phyloP scores from a whole-genome alignment of 2,329 filamentous ascomycete species.

The Exophiala dermatitidis region DNA sequence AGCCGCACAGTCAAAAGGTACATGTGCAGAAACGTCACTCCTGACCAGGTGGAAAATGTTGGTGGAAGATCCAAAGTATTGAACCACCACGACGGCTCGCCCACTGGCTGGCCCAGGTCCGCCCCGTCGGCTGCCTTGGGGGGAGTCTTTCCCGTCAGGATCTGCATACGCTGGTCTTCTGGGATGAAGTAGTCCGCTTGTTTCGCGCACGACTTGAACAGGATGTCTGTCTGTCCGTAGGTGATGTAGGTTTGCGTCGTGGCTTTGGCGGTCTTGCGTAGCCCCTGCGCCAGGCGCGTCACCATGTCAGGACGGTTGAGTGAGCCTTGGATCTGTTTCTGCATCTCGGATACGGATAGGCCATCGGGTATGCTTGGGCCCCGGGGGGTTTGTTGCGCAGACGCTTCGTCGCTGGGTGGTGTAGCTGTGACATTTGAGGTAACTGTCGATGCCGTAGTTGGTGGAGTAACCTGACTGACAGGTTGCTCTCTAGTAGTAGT shows the following conservation, averaged over 20 bases:
- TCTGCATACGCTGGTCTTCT: conserved; percentile 52
- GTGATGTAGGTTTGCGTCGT: conserved; percentile 65
- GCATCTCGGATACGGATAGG: conserved; percentile 14
- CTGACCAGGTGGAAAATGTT: conserved; percentile 92
- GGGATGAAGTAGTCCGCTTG: conserved; percentile 73
- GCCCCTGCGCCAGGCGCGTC: conserved; percentile 18
- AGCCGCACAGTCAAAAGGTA: conserved; percentile 81
- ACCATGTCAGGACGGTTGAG: conserved; percentile 4
- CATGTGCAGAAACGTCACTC: conserved; percentile 93
- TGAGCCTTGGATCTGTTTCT: conserved; percentile 13
- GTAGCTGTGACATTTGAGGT: conserved; percentile 17
- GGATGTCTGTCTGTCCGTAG: conserved; percentile 67
- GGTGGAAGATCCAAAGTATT: conserved; percentile 53
- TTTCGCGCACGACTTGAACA: conserved; percentile 67
- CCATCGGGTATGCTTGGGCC: not conserved
- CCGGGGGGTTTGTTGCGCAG: not conserved
- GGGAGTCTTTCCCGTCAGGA: conserved; percentile 37
- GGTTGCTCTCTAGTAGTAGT: not conserved
- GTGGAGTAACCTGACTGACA: conserved; percentile 1
- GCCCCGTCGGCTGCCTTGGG: conserved; percentile 69
- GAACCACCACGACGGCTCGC: conserved; percentile 18
- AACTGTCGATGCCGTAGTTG: conserved; percentile 14
- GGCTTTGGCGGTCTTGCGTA: conserved; percentile 33
- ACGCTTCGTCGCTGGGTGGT: conserved; percentile 1
- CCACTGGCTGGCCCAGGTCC: conserved; percentile 62